Evolutionary conservation across 805 yeast genomes (phyloP), one percentile per base, ranked within the genome.

Genomic region (Lachancea mirantina): DNA sequence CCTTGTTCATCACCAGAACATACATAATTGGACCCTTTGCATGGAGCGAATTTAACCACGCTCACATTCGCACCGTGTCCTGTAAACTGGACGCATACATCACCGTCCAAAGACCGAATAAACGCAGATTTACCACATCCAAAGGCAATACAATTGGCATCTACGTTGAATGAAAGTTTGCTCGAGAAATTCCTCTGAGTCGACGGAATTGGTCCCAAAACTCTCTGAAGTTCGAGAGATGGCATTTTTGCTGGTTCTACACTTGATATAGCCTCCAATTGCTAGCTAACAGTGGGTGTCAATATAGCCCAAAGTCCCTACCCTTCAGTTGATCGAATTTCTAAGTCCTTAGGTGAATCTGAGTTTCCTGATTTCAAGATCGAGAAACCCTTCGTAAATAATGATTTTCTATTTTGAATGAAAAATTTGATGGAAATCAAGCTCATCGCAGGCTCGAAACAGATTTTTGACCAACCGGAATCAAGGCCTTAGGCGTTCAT

Each of bases 1-100:
- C 98, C 98, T n/a, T 78, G 61, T 45, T 76, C 84, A 52, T 89
- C 98, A 28, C 95, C 97, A 3, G 94, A 80, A 2, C 95, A 96
- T 19, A 89, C 64, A 59, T 84, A 89, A 58, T 68, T 80, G 1
- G 98, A 96, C 8, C 87, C 77, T 16, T 39, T 33, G 16, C 49
- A 42, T 1, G 97, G 95, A 1, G 95, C 68, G 56, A 92, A 85
- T 28, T 74, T 72, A 10, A 92, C 96, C 3, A 79, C 94, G 0
- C 95, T 82, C 23, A 94, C 84, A 14, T 72, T 61, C 24, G 66
- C 64, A 5, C 52, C 55, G 58, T 89, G 97, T 28, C 74, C 78
- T 7, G 71, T 71, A 62, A 80, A 89, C 50, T 84, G 95, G n/a
- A 67, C 35, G 8, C 28, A 52, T 8, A 74, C 61, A 3, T 82